phyloP scores from a whole-genome alignment of 225 moss, liverwort and hornwort species.

The Marchantia paleacea region DNA sequence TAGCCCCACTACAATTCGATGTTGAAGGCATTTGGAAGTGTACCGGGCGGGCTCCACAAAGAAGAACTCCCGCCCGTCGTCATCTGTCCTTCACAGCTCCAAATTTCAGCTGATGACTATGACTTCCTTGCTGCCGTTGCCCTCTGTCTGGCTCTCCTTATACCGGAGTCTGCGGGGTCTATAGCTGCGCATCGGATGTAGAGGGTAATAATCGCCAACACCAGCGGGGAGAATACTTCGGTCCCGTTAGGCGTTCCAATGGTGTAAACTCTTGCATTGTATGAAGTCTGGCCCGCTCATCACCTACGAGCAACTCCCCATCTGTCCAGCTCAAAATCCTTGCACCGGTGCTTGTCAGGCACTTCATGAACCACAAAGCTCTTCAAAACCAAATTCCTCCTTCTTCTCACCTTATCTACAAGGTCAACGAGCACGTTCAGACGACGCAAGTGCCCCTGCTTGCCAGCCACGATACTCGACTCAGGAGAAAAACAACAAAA shows the following conservation, averaged over 20 bases:
- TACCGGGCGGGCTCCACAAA: too few relatives aligned
- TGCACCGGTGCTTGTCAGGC: not conserved
- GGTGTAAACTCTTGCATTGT: not conserved
- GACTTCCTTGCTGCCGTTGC: conserved; percentile 31
- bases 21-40: too few relatives aligned
- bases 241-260: not conserved
- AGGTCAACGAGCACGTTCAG: too few relatives aligned
- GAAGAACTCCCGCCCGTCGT: too few relatives aligned
- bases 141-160: conserved; percentile 41
- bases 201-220: conserved; percentile 62
- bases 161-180: conserved; percentile 83
- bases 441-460: too few relatives aligned
- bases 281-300: not conserved
- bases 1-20: too few relatives aligned
- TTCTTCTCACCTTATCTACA: not conserved
- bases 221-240: conserved; percentile 60
- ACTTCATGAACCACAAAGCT: not conserved
- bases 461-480: not conserved
- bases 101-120: conserved; percentile 40
- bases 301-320: not conserved
- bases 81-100: too few relatives aligned
- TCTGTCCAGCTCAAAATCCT: not conserved
- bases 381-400: not conserved
- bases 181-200: conserved; percentile 81
- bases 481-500: not conserved